Conservation (phyloP, 768 basidiomycete genomes). For the Stropharia rugosoannulata region DNA sequence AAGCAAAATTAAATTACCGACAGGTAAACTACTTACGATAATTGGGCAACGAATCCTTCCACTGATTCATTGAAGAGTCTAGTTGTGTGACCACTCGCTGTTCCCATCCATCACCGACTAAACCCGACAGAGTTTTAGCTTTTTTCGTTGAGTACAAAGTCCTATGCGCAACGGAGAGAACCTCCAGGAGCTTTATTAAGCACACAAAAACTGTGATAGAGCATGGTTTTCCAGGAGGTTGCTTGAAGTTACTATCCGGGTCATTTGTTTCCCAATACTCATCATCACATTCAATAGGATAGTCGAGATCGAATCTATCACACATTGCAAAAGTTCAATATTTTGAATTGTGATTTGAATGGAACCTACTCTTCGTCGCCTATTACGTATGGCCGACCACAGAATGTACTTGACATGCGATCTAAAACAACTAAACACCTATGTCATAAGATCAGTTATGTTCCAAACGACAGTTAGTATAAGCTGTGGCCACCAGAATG, state of each 20-base stretch:
- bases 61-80: slow-evolving; percentile 60
- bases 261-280: slow-evolving; percentile 47
- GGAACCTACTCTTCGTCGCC: slow-evolving; percentile 66
- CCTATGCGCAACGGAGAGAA: slow-evolving; percentile 59
- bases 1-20: not conserved
- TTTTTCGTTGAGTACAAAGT: slow-evolving; percentile 50
- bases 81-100: slow-evolving; percentile 56
- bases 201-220: slow-evolving; percentile 50
- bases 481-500: slow-evolving; percentile 42
- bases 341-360: not conserved
- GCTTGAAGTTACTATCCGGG: slow-evolving; percentile 50
- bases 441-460: not conserved
- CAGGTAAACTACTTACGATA: slow-evolving; percentile 38
- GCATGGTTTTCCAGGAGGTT: slow-evolving; percentile 61
- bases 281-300: slow-evolving; percentile 59
- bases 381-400: slow-evolving; percentile 67
- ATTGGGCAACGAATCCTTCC: slow-evolving; percentile 59
- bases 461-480: not conserved
- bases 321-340: not conserved
- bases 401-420: slow-evolving; percentile 38
- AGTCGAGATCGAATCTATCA: slow-evolving; percentile 61
- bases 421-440: slow-evolving; percentile 34
- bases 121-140: slow-evolving; percentile 34
- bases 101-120: slow-evolving; percentile 56
- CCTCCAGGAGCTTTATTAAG: slow-evolving; percentile 56